Conservation (phyloP, 352 stramenopile species). For the Pythium grandisporangium region DNA sequence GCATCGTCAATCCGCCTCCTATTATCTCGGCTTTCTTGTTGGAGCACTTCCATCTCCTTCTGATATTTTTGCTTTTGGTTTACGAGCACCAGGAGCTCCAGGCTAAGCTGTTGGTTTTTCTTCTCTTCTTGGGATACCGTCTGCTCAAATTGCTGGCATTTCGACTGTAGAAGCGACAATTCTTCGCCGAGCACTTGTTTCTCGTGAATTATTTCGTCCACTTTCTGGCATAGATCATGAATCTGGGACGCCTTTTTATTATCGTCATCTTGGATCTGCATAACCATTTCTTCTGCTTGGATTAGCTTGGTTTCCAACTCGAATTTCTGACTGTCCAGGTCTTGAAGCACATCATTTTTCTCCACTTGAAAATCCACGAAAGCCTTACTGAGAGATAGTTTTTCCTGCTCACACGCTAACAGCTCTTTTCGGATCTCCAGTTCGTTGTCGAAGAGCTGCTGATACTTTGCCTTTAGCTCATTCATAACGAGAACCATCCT, state of each 20-base stretch:
- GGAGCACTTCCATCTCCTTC: slow-evolving; percentile 18
- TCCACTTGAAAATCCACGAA: slow-evolving; percentile 62
- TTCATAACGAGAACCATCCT: slow-evolving; percentile 20
- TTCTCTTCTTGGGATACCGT: slow-evolving; percentile 22
- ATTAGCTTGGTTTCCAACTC: slow-evolving; percentile 53
- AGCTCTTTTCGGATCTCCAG: slow-evolving; percentile 47
- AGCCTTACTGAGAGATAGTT: slow-evolving; percentile 51
- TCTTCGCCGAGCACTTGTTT: slow-evolving; percentile 26
- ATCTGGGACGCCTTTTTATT: slow-evolving; percentile 39
- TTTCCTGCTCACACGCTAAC: slow-evolving; percentile 53
- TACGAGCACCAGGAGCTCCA: slow-evolving; percentile 55
- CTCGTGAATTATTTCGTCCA: slow-evolving; percentile 39
- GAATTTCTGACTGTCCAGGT: slow-evolving; percentile 49
- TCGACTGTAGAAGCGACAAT: slow-evolving; percentile 24
- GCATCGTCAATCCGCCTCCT: slow-evolving; percentile 1
- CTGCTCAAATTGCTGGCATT: slow-evolving; percentile 18
- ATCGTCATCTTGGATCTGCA: slow-evolving; percentile 58
- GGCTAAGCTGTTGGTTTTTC: slow-evolving; percentile 61
- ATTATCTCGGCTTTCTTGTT: slow-evolving; percentile 10
- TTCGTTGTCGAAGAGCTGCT: slow-evolving; percentile 52
- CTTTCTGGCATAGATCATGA: slow-evolving; percentile 43
- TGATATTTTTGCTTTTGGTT: slow-evolving; percentile 53
- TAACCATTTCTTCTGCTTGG: slow-evolving; percentile 44
- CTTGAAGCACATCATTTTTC: slow-evolving; percentile 23
- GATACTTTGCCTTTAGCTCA: slow-evolving; percentile 49